Conservation (phyloP, 179 eudicot genomes). For the Heliamphora pulchella region DNA sequence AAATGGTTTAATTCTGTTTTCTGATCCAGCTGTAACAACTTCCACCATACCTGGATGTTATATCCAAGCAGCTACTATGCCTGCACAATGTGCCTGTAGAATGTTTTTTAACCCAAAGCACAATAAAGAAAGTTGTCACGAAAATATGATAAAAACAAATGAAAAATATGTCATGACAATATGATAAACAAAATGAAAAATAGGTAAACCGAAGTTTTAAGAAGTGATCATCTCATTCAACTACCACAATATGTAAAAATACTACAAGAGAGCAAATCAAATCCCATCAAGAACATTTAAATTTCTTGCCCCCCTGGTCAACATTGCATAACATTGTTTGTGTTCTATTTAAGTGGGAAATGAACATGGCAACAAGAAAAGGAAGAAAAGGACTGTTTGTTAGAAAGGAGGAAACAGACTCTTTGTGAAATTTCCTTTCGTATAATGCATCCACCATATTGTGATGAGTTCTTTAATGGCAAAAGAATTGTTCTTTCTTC, state of each 20-base stretch:
- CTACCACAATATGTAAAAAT: not conserved
- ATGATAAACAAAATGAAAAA: not conserved
- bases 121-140: conserved; percentile 2
- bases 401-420: not conserved
- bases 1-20: not conserved
- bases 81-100: conserved; percentile 47
- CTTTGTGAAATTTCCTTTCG: not conserved
- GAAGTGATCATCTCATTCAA: not conserved
- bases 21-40: conserved; percentile 1
- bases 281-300: not conserved
- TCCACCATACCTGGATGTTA: conserved; percentile 47
- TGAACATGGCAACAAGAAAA: not conserved
- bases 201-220: not conserved
- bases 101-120: conserved; percentile 4
- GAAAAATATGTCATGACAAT: not conserved
- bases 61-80: conserved; percentile 47
- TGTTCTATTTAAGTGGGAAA: not conserved
- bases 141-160: not conserved
- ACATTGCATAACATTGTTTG: conserved; percentile 3
- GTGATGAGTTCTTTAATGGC: not conserved
- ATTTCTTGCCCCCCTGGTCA: not conserved
- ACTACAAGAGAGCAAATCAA: not conserved
- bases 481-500: not conserved
- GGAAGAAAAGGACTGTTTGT: not conserved
- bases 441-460: not conserved